Conservation (phyloP, 2,329 filamentous ascomycete genomes). For the Colletotrichum musae region DNA sequence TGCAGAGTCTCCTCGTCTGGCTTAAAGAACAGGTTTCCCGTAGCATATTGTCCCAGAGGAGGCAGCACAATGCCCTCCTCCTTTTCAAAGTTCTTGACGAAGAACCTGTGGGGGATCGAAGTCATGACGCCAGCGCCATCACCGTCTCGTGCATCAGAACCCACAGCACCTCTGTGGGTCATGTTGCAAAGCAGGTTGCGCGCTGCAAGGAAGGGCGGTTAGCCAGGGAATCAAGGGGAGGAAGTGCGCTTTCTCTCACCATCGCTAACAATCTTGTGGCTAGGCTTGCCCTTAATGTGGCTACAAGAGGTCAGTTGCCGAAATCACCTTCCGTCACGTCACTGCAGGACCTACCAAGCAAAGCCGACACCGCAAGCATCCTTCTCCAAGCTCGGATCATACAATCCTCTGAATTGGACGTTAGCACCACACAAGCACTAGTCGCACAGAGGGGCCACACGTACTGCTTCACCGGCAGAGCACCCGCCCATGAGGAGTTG, state of each 20-base stretch:
- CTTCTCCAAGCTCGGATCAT: conserved; percentile 96
- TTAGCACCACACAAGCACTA: conserved; percentile 35
- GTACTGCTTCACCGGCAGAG: conserved; percentile 93
- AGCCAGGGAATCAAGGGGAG: conserved; percentile 19
- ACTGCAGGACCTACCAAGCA: conserved; percentile 80
- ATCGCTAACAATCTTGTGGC: conserved; percentile 99
- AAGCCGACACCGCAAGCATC: conserved; percentile 99
- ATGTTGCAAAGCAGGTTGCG: conserved; percentile 98
- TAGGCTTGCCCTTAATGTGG: conserved; percentile 96
- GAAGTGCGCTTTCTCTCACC: conserved; percentile 72
- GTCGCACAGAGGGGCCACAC: conserved; percentile 45
- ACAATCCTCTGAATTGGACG: conserved; percentile 76
- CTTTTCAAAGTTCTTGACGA: conserved; percentile 96
- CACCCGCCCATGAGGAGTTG: conserved; percentile 91
- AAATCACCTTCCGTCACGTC: not conserved
- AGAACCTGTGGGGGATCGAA: conserved; percentile 98
- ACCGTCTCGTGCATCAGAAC: conserved; percentile 96
- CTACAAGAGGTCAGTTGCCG: conserved; percentile 60
- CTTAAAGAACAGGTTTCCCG: conserved; percentile 99
- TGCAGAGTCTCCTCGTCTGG: conserved; percentile 91
- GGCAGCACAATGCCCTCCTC: conserved; percentile 92
- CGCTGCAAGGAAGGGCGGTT: conserved; percentile 63
- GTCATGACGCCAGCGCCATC: conserved; percentile 99
- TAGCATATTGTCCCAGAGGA: conserved; percentile 92
- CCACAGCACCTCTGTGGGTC: conserved; percentile 98